A percentile compares a stretch with the other conserved stretches of the same genome.
Evolutionary conservation across 306 rosid genomes (phyloP).

Genomic region (Senna tora): DNA sequence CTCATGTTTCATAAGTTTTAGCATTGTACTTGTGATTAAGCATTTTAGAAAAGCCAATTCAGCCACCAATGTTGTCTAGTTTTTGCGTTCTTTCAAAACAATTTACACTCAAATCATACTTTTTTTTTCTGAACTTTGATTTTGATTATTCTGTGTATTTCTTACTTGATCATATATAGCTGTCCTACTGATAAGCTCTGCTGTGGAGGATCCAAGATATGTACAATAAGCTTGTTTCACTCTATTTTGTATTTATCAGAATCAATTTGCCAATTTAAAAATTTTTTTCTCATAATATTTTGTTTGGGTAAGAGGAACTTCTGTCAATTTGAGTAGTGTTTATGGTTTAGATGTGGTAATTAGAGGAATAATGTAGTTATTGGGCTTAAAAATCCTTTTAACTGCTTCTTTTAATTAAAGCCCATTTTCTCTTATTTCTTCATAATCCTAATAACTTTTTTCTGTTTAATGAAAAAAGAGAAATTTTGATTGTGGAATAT

Average conservation of each 20-base stretch:
- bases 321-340: neutral
- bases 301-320: neutral
- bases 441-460: neutral
- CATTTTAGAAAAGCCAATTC: neutral
- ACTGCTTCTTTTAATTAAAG: conserved; percentile 8
- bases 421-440: neutral
- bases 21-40: conserved; percentile 2
- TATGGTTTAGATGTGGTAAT: neutral
- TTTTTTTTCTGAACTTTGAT: neutral
- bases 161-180: neutral
- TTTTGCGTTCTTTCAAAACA: neutral
- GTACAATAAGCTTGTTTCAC: no score
- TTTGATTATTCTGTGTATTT: neutral
- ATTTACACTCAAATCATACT: neutral
- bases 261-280: neutral
- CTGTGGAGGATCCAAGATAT: neutral
- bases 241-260: neutral
- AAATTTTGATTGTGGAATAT: conserved; percentile 1
- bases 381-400: conserved; percentile 19
- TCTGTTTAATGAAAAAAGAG: conserved; percentile 1
- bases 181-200: neutral
- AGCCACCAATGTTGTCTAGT: conserved; percentile 11
- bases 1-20: neutral
- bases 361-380: neutral
- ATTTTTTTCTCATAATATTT: neutral